phyloP scores from a whole-genome alignment of 495 filamentous ascomycete genomes.

The Pyronema domesticum region DNA sequence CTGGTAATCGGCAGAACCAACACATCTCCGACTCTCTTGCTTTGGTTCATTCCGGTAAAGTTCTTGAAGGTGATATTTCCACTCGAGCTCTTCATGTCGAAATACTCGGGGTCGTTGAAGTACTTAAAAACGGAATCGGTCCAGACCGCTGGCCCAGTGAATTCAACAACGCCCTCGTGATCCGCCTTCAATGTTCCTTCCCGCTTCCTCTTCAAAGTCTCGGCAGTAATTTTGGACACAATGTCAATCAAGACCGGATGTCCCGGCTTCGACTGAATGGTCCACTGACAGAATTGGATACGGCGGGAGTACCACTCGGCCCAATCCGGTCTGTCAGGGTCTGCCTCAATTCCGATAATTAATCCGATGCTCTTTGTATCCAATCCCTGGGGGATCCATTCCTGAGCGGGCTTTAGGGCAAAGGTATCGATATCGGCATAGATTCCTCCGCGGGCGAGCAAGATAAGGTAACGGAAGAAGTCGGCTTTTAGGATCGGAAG shows the following conservation, averaged over 20 bases:
- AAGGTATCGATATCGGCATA: slow-evolving; percentile 94
- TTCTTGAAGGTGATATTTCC: slow-evolving; percentile 68
- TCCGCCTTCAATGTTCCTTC: slow-evolving; percentile 47
- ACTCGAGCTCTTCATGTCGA: slow-evolving; percentile 52
- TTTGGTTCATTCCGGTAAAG: slow-evolving; percentile 66
- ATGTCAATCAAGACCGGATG: slow-evolving; percentile 82
- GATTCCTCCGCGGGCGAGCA: slow-evolving; percentile 83
- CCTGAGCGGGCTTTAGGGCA: slow-evolving; percentile 60
- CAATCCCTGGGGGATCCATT: slow-evolving; percentile 71
- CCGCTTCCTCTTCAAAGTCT: slow-evolving; percentile 59
- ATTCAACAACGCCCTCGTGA: slow-evolving; percentile 76
- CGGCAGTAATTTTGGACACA: slow-evolving; percentile 65
- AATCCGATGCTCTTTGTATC: slow-evolving; percentile 62
- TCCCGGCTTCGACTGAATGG: slow-evolving; percentile 85
- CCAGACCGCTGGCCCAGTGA: slow-evolving; percentile 89
- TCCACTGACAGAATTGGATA: slow-evolving; percentile 99
- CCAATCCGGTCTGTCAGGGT: slow-evolving; percentile 87
- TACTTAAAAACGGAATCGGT: slow-evolving; percentile 83
- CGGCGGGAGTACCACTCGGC: slow-evolving; percentile 85
- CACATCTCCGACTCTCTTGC: slow-evolving; percentile 86
- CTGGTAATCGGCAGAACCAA: slow-evolving; percentile 87
- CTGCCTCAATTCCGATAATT: slow-evolving; percentile 87
- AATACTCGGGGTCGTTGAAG: slow-evolving; percentile 82
- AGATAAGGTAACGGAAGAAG: slow-evolving; percentile 92
- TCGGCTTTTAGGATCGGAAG: slow-evolving; percentile 86